Base-by-base conservation (phyloP, 2,329 filamentous ascomycete species). In the Fonsecaea multimorphosa region DNA sequence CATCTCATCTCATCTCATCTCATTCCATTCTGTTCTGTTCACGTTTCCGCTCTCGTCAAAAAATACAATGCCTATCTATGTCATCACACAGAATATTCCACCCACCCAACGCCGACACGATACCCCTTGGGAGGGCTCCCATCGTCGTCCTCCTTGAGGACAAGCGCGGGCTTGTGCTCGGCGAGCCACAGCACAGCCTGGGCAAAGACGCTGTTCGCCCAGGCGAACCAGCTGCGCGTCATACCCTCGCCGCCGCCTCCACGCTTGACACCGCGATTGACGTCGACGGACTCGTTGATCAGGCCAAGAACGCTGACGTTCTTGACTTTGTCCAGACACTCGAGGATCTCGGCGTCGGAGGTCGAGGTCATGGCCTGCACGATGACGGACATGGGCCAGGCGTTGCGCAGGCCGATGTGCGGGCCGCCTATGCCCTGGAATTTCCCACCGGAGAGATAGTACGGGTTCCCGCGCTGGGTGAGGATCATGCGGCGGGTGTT, bases 181-280 rank as follows among this genome's bases (percentile, higher is more conserved):
- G 93, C 95, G 59, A 99, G 76, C 80, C 97, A 92, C 58, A 99
- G 80, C 53, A 99, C 92, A 0, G 93, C 96, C 77, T 92, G 89
- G 14, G 94, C 93, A 79, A 97, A 98, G 11, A 99, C 92, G 0
- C 92, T 95, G 72, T 99, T 99, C 11, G 95, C 95, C 95, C 93
- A 98, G 1, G 94, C 92, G 77, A 98, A 98, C 94, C 94, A 98
- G 74, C 90, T 92, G 70, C 93, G 84, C 1, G 94, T 97, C 77
- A 95, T 98, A 40, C 86, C 82, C 46, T 78, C 79, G 36, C 84
- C 79, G 11, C 63, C 46, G 34, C 84, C 79, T 6, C 65, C 38
- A 11, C 29, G 8, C 22, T 64, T 52, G 11, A 71, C 67, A 19
- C 70, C 71, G 65, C 85, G 80, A 67, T 94, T 88, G 4, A 98